Conservation (phyloP, 768 basidiomycete genomes). For the Suillus decipiens region DNA sequence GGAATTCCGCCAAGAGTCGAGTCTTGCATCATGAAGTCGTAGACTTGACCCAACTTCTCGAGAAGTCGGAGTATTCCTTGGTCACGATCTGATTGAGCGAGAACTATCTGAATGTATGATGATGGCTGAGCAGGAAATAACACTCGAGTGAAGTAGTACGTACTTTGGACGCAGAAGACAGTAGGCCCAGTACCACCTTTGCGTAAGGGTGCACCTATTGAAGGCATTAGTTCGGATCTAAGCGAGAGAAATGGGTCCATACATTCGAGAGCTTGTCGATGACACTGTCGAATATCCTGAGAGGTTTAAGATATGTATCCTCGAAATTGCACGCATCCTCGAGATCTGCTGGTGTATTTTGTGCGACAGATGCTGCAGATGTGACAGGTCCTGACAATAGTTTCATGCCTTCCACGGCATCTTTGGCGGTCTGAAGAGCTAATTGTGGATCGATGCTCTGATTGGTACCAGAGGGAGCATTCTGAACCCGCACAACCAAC, state of each 20-base stretch:
- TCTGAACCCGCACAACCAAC: too few relatives aligned
- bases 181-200: background rate
- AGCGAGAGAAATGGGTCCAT: background rate
- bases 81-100: constrained; percentile 5
- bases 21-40: constrained; percentile 8
- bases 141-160: background rate
- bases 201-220: constrained; percentile 10
- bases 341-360: too few relatives aligned
- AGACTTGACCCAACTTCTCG: constrained; percentile 1
- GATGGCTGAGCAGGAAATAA: background rate
- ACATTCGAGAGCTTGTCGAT: background rate
- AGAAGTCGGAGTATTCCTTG: constrained; percentile 1
- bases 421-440: too few relatives aligned
- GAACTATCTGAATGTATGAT: background rate
- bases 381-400: too few relatives aligned
- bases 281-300: background rate
- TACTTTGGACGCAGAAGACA: constrained; percentile 3
- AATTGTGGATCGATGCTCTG: too few relatives aligned
- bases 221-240: background rate
- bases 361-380: too few relatives aligned
- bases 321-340: too few relatives aligned
- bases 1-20: background rate
- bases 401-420: too few relatives aligned
- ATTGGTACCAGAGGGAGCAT: too few relatives aligned
- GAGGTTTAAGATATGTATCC: too few relatives aligned